Conservation (phyloP, 768 basidiomycete genomes). For the Lactarius sp. region DNA sequence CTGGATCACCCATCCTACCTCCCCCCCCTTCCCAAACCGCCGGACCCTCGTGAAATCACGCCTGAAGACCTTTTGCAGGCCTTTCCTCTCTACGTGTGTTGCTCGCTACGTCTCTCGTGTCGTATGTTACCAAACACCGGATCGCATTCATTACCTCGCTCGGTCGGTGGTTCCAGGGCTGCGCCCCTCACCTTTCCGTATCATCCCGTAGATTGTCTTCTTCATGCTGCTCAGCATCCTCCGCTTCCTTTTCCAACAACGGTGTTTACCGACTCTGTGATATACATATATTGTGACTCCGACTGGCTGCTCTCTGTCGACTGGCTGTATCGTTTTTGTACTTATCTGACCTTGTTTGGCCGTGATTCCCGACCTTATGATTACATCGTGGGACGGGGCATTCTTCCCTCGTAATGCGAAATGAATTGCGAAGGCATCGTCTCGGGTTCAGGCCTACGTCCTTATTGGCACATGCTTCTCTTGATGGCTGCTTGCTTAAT, state of each 20-base stretch:
- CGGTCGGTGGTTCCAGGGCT: background rate
- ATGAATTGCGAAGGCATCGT: background rate
- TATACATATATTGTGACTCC: slow-evolving; percentile 19
- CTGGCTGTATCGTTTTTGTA: slow-evolving; percentile 18
- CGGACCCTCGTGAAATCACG: background rate
- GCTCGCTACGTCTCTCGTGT: background rate
- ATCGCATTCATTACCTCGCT: background rate
- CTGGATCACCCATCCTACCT: background rate
- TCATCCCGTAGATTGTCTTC: slow-evolving; percentile 8
- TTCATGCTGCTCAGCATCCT: slow-evolving; percentile 1
- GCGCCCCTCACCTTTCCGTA: background rate
- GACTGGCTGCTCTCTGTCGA: slow-evolving; percentile 11
- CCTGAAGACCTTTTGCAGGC: background rate
- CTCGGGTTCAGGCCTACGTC: background rate
- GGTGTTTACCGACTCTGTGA: slow-evolving; percentile 23
- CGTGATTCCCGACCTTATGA: background rate
- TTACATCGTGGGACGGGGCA: background rate
- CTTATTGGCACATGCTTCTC: background rate
- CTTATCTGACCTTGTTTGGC: background rate
- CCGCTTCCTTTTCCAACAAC: slow-evolving; percentile 7
- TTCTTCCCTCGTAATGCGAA: background rate
- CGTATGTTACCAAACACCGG: slow-evolving; percentile 1
- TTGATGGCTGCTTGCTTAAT: background rate
- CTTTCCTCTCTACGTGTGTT: background rate
- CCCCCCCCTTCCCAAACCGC: background rate